phyloP scores from a whole-genome alignment of 495 filamentous ascomycete genomes.

The Daldinia decipiens region DNA sequence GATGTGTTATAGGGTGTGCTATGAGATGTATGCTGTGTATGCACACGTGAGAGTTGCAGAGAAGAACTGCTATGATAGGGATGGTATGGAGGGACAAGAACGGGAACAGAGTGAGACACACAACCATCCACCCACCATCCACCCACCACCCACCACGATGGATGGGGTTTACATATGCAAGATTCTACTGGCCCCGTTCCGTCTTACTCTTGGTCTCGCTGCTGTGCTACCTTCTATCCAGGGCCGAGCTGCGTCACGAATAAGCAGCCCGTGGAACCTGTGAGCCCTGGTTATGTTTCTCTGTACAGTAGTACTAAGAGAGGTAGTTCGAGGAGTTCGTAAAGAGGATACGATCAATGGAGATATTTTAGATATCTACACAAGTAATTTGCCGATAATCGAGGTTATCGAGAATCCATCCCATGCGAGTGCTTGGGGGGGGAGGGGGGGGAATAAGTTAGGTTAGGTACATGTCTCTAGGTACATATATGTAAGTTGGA shows the following conservation, averaged over 20 bases:
- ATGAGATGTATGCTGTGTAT: constrained; percentile 23
- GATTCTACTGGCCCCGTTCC: constrained; percentile 29
- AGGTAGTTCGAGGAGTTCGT: constrained; percentile 3
- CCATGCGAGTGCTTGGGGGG: background rate
- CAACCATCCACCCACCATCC: constrained; percentile 5
- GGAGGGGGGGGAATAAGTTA: background rate
- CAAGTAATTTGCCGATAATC: constrained; percentile 2
- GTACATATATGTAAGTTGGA: background rate
- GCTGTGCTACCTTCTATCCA: constrained; percentile 39
- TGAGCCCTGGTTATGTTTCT: constrained; percentile 21
- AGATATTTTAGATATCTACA: constrained; percentile 16
- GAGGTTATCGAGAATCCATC: background rate
- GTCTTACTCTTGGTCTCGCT: constrained; percentile 22
- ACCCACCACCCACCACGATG: constrained; percentile 29
- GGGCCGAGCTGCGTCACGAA: constrained; percentile 40
- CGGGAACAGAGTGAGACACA: constrained; percentile 22
- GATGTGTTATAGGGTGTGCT: background rate
- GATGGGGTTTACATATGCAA: constrained; percentile 43
- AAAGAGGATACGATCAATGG: background rate
- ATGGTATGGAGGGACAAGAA: constrained; percentile 40
- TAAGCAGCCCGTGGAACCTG: constrained; percentile 28
- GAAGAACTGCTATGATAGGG: constrained; percentile 32
- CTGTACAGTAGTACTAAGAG: constrained; percentile 1
- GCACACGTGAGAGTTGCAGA: constrained; percentile 45
- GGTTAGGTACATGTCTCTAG: background rate